phyloP scores from a whole-genome alignment of 2,329 filamentous ascomycete species.

The Teratosphaeria gauchensis region DNA sequence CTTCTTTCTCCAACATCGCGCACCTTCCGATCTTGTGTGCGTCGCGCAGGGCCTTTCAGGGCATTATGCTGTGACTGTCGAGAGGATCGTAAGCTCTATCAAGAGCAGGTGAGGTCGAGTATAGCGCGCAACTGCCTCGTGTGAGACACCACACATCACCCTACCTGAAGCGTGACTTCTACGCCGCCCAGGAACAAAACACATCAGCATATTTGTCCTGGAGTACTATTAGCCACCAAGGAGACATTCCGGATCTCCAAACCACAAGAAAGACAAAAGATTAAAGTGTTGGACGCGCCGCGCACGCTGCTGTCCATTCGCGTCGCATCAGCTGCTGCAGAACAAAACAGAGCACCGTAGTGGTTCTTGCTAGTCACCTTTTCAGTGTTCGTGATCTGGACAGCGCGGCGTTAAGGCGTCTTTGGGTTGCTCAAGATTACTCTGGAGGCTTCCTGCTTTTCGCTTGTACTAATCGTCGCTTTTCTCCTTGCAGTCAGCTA shows the following conservation, averaged over 20 bases:
- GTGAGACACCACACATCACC: constrained; percentile 1
- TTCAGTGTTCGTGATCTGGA: background rate
- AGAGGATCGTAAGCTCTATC: background rate
- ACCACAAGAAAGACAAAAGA: background rate
- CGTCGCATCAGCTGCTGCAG: background rate
- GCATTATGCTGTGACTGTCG: background rate
- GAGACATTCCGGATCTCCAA: background rate
- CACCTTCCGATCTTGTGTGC: background rate
- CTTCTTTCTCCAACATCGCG: background rate
- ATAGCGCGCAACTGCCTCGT: background rate
- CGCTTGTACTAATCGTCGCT: constrained; percentile 1
- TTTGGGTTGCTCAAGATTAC: background rate
- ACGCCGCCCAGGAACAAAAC: background rate
- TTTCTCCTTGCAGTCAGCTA: background rate
- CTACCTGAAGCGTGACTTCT: background rate
- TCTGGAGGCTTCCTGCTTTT: background rate
- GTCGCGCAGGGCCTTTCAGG: background rate
- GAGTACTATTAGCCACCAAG: background rate
- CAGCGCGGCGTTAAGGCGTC: background rate
- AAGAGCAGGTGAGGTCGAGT: constrained; percentile 1
- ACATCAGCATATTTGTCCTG: background rate
- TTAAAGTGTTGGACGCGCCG: background rate
- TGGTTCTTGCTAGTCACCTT: background rate
- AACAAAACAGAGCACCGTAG: background rate
- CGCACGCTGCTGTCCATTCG: background rate